Evolutionary conservation across 805 yeast species (phyloP).

Genomic region (Candida ficus): DNA sequence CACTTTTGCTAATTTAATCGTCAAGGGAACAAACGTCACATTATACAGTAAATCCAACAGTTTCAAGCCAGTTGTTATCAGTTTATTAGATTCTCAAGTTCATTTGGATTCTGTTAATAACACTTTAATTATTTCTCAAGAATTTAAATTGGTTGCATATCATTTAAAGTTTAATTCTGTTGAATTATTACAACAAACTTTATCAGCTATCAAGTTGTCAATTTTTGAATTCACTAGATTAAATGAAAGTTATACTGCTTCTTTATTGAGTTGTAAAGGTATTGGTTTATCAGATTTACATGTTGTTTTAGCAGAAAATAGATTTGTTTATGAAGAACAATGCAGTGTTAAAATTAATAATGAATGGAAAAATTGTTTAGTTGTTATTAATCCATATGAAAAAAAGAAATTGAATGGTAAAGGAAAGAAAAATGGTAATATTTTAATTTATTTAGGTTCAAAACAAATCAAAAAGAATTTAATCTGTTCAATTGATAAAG

Average conservation of each 20-base stretch:
- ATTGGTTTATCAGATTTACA: conserved; percentile 52
- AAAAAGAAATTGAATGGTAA: background rate
- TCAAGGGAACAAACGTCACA: conserved; percentile 52
- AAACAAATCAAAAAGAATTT: conserved; percentile 46
- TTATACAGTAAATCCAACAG: conserved; percentile 24
- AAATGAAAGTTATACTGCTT: conserved; percentile 63
- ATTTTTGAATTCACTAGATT: conserved; percentile 52
- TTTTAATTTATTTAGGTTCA: conserved; percentile 46
- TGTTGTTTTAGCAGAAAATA: conserved; percentile 47
- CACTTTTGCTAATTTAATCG: conserved; percentile 12
- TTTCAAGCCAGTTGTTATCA: conserved; percentile 36
- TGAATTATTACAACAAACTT: conserved; percentile 28
- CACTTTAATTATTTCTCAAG: background rate
- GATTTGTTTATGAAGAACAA: conserved; percentile 51
- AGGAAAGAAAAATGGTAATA: conserved; percentile 38
- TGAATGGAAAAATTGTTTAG: conserved; percentile 53
- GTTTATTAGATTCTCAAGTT: conserved; percentile 12
- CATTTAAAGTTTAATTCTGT: conserved; percentile 17
- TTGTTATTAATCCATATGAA: conserved; percentile 44
- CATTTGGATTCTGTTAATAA: background rate
- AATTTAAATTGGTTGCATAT: conserved; percentile 13
- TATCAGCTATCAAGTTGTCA: conserved; percentile 47
- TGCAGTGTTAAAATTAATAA: conserved; percentile 53
- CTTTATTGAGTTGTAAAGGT: conserved; percentile 53
- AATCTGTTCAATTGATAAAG: conserved; percentile 42